These are phyloP conservation scores for Tolypocladium tundrense DNA, from an alignment of 2,329 filamentous ascomycete species.

Conservation along the genomic window DNA sequence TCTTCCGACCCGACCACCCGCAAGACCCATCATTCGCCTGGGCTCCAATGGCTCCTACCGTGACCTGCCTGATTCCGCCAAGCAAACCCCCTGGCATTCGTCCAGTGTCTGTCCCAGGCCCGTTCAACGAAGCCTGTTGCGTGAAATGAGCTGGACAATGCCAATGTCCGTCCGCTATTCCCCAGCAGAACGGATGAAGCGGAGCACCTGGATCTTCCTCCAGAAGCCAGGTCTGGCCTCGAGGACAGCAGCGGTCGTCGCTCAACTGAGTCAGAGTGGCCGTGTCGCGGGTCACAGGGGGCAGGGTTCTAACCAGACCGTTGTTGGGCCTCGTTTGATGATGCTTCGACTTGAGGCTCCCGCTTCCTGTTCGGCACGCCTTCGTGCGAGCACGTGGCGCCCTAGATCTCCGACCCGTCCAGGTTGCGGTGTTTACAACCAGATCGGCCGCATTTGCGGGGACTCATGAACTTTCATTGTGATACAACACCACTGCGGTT, in stretches of 20 bases:
- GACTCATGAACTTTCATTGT: not conserved
- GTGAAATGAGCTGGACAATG: not conserved
- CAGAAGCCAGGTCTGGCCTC: not conserved
- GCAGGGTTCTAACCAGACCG: not conserved
- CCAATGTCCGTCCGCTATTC: not conserved
- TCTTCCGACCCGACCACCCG: not conserved
- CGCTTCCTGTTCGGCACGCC: not conserved
- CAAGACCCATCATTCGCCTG: not conserved
- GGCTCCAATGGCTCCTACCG: not conserved
- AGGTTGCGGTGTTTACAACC: not conserved
- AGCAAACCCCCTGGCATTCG: not conserved
- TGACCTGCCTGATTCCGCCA: not conserved
- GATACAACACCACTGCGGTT: not conserved
- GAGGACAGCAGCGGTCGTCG: not conserved
- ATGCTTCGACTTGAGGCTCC: not conserved
- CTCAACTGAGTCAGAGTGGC: not conserved
- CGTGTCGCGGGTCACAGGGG: not conserved
- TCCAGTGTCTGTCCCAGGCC: not conserved
- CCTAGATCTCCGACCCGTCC: not conserved
- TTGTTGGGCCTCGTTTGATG: not conserved
- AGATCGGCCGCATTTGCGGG: not conserved
- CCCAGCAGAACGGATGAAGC: not conserved
- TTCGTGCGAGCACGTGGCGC: not conserved
- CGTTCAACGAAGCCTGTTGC: not conserved
- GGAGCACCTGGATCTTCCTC: not conserved